Conservation (phyloP, 2,329 filamentous ascomycete genomes). For the Exophiala viscosa region DNA sequence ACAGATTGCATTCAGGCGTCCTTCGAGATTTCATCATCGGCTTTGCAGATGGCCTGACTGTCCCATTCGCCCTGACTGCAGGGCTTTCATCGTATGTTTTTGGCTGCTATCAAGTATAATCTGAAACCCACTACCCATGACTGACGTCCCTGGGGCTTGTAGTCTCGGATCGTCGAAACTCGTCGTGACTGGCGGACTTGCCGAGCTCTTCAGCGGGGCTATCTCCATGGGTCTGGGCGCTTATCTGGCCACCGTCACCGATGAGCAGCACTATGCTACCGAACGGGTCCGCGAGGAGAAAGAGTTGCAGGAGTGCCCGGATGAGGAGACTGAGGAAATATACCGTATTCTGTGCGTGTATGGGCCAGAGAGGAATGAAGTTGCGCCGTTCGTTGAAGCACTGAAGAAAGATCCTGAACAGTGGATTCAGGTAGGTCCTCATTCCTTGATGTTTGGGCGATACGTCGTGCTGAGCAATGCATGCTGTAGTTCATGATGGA, state of each 20-base stretch:
- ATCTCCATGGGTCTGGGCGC: constrained; percentile 75
- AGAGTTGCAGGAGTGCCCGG: constrained; percentile 44
- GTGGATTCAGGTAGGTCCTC: constrained; percentile 43
- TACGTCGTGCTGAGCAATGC: not conserved
- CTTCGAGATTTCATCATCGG: constrained; percentile 63
- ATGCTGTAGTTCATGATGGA: constrained; percentile 54
- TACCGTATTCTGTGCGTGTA: constrained; percentile 49
- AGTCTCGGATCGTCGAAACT: constrained; percentile 58
- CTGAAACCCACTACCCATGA: too few species aligned
- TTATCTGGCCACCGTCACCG: constrained; percentile 60
- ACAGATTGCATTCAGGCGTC: not conserved
- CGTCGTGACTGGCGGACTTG: constrained; percentile 68
- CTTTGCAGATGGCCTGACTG: constrained; percentile 74
- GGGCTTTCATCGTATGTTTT: constrained; percentile 50
- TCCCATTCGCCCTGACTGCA: constrained; percentile 73
- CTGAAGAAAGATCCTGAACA: constrained; percentile 48
- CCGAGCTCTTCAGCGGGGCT: constrained; percentile 71
- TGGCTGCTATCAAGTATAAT: not conserved
- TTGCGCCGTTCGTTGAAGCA: constrained; percentile 48
- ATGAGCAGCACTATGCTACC: constrained; percentile 40
- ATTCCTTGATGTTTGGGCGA: not conserved
- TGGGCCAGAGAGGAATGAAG: constrained; percentile 43
- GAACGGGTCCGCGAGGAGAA: constrained; percentile 46
- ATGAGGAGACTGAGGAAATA: constrained; percentile 44
- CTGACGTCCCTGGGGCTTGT: not conserved